Percentiles rank a stretch among this genome's conserved stretches.
These are phyloP conservation scores for Pseudotsuga menziesii DNA, from an alignment of 75 land plant genomes.

Conservation along the genomic window DNA sequence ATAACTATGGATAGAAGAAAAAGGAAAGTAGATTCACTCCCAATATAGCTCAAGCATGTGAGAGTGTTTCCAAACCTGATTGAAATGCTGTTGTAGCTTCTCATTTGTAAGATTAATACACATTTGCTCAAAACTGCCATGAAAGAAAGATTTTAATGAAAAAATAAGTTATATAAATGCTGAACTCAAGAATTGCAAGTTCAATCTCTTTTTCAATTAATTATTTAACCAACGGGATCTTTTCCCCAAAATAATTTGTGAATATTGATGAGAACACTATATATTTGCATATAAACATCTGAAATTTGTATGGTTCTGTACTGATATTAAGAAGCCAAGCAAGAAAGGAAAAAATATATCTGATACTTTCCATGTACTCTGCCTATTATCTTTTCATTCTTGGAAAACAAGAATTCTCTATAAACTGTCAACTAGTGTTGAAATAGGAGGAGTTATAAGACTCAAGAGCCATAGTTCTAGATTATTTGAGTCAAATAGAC, in stretches of 20 bases:
- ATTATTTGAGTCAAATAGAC: not conserved
- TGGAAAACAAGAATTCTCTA: not conserved
- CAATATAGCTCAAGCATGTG: not conserved
- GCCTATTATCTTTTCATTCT: not conserved
- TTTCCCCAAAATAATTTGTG: not conserved
- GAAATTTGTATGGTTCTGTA: not conserved
- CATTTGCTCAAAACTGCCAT: conserved; percentile 67
- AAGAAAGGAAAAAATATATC: not conserved
- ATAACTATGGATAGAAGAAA: not conserved
- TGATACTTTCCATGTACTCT: not conserved
- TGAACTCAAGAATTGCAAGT: not conserved
- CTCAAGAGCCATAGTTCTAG: not conserved
- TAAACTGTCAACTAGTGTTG: not conserved
- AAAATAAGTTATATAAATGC: not conserved
- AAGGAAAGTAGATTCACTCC: not conserved
- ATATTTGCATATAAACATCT: not conserved
- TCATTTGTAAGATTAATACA: conserved; percentile 77
- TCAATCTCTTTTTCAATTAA: not conserved
- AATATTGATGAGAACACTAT: not conserved
- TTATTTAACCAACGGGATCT: not conserved
- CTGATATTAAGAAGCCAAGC: not conserved
- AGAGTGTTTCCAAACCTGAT: conserved; percentile 38
- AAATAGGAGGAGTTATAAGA: not conserved
- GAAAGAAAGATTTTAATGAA: not conserved
- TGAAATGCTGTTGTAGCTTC: conserved; percentile 76